Evolutionary conservation across 768 basidiomycete genomes (phyloP), one percentile per base, ranked within the genome.

Genomic region (Termitomyces sp.): DNA sequence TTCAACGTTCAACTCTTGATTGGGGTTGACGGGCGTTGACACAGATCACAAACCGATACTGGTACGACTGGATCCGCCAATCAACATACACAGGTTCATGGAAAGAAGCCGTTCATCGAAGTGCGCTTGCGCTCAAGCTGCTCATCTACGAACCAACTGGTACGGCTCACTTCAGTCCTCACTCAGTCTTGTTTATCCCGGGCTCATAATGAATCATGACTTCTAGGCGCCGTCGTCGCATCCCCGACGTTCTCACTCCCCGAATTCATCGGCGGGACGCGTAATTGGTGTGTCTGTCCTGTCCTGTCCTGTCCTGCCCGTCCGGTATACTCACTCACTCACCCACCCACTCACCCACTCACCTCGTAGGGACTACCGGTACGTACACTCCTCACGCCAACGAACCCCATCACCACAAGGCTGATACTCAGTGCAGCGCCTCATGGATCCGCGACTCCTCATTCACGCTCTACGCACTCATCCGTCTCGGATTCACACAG

Each of bases 381-480:
- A 18, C 4, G 44, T 12, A 32, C 40, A 18, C 8, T n/a, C 6
- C 0, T 6, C 15, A 40, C 7, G 20, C 15, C 5, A 44, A 20
- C n/a, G 2, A 38, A 46, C 24, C n/a, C n/a, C n/a, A n/a, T n/a
- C n/a, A n/a, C n/a, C n/a, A n/a, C n/a, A n/a, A n/a, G n/a, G n/a
- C n/a, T n/a, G n/a, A n/a, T n/a, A n/a, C n/a, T n/a, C n/a, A n/a
- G n/a, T n/a, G n/a, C 63, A 90, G 90, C 22, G 88, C 87, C 3
- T 91, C 90, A 0, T 94, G 92, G 91, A 93, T 98, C 68, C 88
- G 96, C n/a, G 96, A 99, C 69, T 89, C 94, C 0, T 92, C 91
- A 0, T 99, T 99, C 79, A 94, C 94, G 0, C 82, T 98, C 6
- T 99, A 98, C 69, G 96, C 96, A 0, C 81, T 98, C 42, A 89